phyloP scores from a whole-genome alignment of 2,329 filamentous ascomycete species.

The Cordyceps tenuipes region DNA sequence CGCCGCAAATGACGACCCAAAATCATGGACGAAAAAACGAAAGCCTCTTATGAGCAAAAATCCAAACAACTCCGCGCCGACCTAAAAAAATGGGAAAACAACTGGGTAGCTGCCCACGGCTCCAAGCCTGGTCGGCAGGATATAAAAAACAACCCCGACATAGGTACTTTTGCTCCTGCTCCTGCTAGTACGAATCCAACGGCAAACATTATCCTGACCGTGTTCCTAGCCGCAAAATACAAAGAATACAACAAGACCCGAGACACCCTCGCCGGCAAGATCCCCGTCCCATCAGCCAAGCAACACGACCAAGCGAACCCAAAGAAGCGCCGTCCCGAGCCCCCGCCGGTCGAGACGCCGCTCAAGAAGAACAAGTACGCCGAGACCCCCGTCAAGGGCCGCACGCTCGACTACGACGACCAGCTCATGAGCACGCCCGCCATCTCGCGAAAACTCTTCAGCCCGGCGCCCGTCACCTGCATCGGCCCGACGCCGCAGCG shows the following conservation, averaged over 20 bases:
- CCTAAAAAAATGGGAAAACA: conserved; percentile 66
- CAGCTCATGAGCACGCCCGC: conserved; percentile 48
- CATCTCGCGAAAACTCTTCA: conserved; percentile 50
- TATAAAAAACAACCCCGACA: conserved; percentile 64
- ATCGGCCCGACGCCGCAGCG: conserved; percentile 75
- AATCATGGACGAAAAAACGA: conserved; percentile 40
- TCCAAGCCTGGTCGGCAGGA: conserved; percentile 65
- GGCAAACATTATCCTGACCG: too few species aligned
- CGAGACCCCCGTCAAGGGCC: conserved; percentile 39
- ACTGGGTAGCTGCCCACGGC: conserved; percentile 56
- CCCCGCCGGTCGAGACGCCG: conserved; percentile 34
- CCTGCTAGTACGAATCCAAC: too few species aligned
- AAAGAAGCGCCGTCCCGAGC: conserved; percentile 34
- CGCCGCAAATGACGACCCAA: background rate
- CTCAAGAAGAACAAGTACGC: conserved; percentile 41
- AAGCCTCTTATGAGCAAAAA: conserved; percentile 38
- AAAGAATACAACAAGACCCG: conserved; percentile 64
- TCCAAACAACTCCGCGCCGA: conserved; percentile 53
- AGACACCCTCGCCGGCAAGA: conserved; percentile 48
- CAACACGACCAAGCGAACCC: conserved; percentile 25
- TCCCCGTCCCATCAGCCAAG: conserved; percentile 30
- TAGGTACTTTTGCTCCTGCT: conserved; percentile 43
- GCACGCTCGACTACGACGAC: conserved; percentile 30
- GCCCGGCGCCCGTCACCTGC: conserved; percentile 47
- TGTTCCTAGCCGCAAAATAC: conserved; percentile 56